Evolutionary conservation across 768 basidiomycete genomes (phyloP).

Genomic region (Agrocybe praecox): DNA sequence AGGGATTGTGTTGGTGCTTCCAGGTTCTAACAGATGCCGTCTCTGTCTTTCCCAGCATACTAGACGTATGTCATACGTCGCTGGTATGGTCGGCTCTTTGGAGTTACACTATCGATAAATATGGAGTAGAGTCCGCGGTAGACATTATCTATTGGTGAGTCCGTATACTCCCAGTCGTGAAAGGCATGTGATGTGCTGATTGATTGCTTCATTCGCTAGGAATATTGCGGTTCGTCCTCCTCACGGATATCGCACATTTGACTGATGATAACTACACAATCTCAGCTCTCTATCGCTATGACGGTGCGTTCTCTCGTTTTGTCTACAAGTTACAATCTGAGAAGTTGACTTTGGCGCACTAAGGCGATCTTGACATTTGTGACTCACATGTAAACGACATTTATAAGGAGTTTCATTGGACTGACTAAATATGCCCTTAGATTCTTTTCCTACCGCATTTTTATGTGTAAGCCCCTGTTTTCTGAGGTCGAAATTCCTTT

Average conservation of each 20-base stretch:
- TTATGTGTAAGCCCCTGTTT: constrained; percentile 31
- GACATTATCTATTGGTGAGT: constrained; percentile 38
- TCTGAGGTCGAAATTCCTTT: neutral
- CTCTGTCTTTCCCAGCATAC: constrained; percentile 27
- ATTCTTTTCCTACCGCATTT: constrained; percentile 41
- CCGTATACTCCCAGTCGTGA: neutral
- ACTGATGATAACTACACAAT: neutral
- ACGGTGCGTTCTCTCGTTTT: constrained; percentile 15
- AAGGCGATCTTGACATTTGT: constrained; percentile 33
- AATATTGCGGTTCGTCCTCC: constrained; percentile 16
- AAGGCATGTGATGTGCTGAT: neutral
- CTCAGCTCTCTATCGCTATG: constrained; percentile 27
- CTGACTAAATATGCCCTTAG: constrained; percentile 13
- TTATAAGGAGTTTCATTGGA: neutral
- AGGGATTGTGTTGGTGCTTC: neutral
- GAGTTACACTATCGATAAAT: constrained; percentile 37
- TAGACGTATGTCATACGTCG: constrained; percentile 38
- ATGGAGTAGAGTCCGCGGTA: constrained; percentile 25
- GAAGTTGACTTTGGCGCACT: neutral
- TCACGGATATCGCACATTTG: too few species aligned
- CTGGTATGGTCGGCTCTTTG: constrained; percentile 41
- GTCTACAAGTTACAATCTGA: neutral
- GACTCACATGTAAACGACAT: constrained; percentile 24
- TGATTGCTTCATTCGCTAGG: constrained; percentile 2
- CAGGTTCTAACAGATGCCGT: neutral